Evolutionary conservation across 2,329 filamentous ascomycete species (phyloP).

Genomic region (Trichoderma breve): DNA sequence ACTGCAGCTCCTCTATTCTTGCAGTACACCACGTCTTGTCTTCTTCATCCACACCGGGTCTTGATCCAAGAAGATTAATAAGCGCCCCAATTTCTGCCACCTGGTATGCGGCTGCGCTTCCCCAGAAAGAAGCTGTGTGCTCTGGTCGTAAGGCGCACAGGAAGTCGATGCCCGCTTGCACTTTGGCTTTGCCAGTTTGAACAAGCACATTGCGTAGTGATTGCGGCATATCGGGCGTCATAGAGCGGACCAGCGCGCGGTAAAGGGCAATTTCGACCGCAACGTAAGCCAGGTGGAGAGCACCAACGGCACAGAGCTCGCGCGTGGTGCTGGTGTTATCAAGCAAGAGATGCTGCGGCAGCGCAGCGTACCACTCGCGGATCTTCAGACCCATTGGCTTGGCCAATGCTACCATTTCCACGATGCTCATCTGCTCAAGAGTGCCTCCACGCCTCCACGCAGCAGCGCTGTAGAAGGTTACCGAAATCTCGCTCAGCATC

Average conservation of each 20-base stretch:
- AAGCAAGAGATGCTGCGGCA: background rate
- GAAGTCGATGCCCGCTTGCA: background rate
- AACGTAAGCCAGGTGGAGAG: background rate
- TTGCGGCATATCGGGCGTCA: background rate
- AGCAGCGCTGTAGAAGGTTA: background rate
- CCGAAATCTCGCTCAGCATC: background rate
- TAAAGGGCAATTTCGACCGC: background rate
- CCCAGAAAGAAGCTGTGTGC: background rate
- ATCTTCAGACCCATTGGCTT: background rate
- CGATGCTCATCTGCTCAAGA: background rate
- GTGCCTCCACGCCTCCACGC: background rate
- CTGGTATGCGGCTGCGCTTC: background rate
- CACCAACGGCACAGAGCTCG: background rate
- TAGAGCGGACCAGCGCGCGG: background rate
- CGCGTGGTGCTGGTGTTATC: background rate
- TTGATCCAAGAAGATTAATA: background rate
- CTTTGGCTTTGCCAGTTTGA: background rate
- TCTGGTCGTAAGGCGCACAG: background rate
- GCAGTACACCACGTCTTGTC: background rate
- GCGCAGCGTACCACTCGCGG: background rate
- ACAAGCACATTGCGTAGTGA: background rate
- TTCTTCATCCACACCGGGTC: background rate
- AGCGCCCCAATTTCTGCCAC: background rate
- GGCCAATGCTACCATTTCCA: background rate
- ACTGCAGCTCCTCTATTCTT: background rate